These are phyloP conservation scores for Oidium heveae DNA, from an alignment of 2,329 filamentous ascomycete genomes.

Conservation along the genomic window DNA sequence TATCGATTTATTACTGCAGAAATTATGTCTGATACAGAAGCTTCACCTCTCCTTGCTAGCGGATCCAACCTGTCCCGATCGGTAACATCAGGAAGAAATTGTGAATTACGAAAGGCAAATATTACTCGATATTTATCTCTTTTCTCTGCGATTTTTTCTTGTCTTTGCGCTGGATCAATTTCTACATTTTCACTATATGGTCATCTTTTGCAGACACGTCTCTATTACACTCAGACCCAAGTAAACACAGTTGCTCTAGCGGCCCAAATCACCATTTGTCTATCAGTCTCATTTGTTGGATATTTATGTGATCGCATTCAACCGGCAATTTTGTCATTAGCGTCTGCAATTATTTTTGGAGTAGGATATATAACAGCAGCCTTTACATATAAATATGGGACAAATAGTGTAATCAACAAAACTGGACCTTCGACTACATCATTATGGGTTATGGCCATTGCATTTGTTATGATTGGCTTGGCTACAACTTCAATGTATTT, in stretches of 20 bases:
- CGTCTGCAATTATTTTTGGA: constrained; percentile 52
- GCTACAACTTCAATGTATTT: constrained; percentile 81
- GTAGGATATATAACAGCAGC: constrained; percentile 66
- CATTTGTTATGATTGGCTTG: constrained; percentile 61
- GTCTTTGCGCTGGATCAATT: constrained; percentile 70
- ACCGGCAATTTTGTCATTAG: constrained; percentile 48
- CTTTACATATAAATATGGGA: constrained; percentile 40
- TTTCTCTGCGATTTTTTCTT: constrained; percentile 25
- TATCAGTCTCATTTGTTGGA: constrained; percentile 73
- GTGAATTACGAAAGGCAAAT: constrained; percentile 5
- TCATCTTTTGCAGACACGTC: constrained; percentile 60
- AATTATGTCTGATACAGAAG: too few relatives aligned
- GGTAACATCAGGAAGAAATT: background rate
- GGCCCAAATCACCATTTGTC: constrained; percentile 69
- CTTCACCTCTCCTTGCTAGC: too few relatives aligned
- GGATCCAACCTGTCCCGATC: too few relatives aligned
- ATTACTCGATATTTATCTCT: constrained; percentile 21
- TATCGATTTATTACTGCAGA: too few relatives aligned
- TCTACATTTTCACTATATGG: constrained; percentile 88
- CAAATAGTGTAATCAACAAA: constrained; percentile 17
- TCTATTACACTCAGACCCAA: constrained; percentile 75
- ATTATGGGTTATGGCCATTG: constrained; percentile 59
- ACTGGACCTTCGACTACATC: constrained; percentile 31
- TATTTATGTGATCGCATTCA: constrained; percentile 80
- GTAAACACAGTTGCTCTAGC: constrained; percentile 78